Conservation (phyloP, 805 yeast genomes). For the Pichia scutulata region DNA sequence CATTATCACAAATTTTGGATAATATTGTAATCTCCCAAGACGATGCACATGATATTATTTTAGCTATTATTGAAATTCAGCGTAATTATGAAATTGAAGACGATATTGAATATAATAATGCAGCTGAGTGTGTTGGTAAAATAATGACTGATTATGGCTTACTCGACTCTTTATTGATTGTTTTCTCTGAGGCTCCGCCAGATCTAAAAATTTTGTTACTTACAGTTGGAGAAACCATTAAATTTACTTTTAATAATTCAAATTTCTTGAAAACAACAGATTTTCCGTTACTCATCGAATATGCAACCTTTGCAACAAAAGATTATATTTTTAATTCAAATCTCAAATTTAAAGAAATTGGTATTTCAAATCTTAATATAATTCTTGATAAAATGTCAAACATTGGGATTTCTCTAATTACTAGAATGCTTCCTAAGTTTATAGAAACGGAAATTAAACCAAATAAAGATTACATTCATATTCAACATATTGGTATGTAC, state of each 20-base stretch:
- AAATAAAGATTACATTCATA: slow-evolving; percentile 49
- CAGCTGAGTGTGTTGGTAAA: slow-evolving; percentile 21
- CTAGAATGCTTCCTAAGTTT: slow-evolving; percentile 41
- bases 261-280: slow-evolving; percentile 9
- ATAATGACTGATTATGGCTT: slow-evolving; percentile 15
- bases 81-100: neutral
- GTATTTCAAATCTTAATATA: slow-evolving; percentile 50
- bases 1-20: slow-evolving; percentile 10
- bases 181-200: slow-evolving; percentile 11
- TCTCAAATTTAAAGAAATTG: slow-evolving; percentile 51
- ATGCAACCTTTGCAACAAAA: slow-evolving; percentile 20
- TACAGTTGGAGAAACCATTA: slow-evolving; percentile 25
- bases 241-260: slow-evolving; percentile 18
- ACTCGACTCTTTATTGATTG: slow-evolving; percentile 10
- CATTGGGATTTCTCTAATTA: slow-evolving; percentile 38
- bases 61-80: slow-evolving; percentile 4
- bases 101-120: slow-evolving; percentile 16
- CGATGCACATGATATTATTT: slow-evolving; percentile 4
- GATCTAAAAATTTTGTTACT: slow-evolving; percentile 13
- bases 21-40: slow-evolving; percentile 1
- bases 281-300: slow-evolving; percentile 13
- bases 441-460: slow-evolving; percentile 46
- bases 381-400: slow-evolving; percentile 50
- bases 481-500: slow-evolving; percentile 80
- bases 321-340: slow-evolving; percentile 29